These are phyloP conservation scores for Colletotrichum cordylinicola DNA, from an alignment of 2,329 filamentous ascomycete genomes.

Conservation along the genomic window DNA sequence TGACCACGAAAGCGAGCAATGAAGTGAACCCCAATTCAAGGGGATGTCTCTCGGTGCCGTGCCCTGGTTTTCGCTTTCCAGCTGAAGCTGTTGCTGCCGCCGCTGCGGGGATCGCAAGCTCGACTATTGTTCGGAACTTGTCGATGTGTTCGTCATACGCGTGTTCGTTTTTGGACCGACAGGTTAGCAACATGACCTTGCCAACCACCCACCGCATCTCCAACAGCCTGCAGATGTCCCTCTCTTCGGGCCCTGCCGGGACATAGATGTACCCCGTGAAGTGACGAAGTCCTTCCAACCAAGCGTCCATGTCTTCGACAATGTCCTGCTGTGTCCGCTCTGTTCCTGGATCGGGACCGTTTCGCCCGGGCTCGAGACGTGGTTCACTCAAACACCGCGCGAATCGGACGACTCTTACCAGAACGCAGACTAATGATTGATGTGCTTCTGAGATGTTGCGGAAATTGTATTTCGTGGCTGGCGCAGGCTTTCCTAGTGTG, in stretches of 20 bases:
- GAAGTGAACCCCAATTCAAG: background rate
- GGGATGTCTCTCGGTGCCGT: no score
- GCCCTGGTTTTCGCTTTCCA: background rate
- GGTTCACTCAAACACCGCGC: slow-evolving; percentile 30
- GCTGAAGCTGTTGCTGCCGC: background rate
- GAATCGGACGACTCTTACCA: slow-evolving; percentile 31
- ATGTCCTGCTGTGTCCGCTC: background rate
- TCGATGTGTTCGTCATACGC: slow-evolving; percentile 36
- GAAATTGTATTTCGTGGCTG: background rate
- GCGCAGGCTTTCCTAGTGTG: background rate
- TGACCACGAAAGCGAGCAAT: background rate
- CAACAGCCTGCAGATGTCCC: background rate
- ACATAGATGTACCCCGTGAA: background rate
- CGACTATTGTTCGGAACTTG: slow-evolving; percentile 25
- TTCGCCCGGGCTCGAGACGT: background rate
- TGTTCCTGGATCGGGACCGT: background rate
- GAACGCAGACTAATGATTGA: slow-evolving; percentile 30
- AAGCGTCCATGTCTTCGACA: background rate
- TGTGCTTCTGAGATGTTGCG: slow-evolving; percentile 31
- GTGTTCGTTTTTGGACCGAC: background rate
- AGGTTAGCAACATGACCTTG: background rate
- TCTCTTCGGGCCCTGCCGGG: background rate
- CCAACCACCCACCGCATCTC: background rate
- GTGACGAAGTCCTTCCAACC: background rate
- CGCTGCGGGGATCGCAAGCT: background rate